Evolutionary conservation across 2,329 filamentous ascomycete genomes (phyloP).

Genomic region (Verticillium klebahnii): DNA sequence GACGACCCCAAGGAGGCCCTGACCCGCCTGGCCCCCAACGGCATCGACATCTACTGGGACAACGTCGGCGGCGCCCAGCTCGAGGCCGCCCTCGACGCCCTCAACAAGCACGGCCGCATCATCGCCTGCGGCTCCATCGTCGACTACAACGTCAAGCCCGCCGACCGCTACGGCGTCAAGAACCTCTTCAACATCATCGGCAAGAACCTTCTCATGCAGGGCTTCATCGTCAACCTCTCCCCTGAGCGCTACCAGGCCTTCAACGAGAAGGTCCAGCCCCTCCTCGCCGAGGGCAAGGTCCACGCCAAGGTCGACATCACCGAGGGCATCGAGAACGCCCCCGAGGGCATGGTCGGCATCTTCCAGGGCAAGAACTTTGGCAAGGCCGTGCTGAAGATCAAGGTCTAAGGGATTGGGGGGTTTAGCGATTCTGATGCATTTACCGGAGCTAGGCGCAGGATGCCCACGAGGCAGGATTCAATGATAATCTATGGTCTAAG

Average conservation of each 20-base stretch:
- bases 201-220: constrained; percentile 67
- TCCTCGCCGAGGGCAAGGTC: constrained; percentile 72
- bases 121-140: constrained; percentile 62
- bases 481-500: background rate
- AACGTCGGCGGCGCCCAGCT: constrained; percentile 51
- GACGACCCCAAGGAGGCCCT: constrained; percentile 67
- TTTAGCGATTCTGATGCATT: background rate
- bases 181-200: constrained; percentile 61
- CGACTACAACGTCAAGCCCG: constrained; percentile 61
- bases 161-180: constrained; percentile 59
- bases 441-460: background rate
- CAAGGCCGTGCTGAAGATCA: constrained; percentile 71
- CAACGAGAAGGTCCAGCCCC: constrained; percentile 69
- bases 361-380: constrained; percentile 78
- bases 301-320: constrained; percentile 66
- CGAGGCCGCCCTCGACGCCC: constrained; percentile 35
- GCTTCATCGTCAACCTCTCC: constrained; percentile 75
- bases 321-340: constrained; percentile 73
- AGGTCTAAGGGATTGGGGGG: background rate
- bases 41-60: constrained; percentile 65
- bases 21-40: constrained; percentile 65
- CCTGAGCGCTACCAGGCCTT: constrained; percentile 65
- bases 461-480: background rate
- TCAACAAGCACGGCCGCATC: constrained; percentile 63
- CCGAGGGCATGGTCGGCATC: constrained; percentile 70